These are phyloP conservation scores for Striga hermonthica DNA, from an alignment of 305 asterid genomes.

Conservation along the genomic window DNA sequence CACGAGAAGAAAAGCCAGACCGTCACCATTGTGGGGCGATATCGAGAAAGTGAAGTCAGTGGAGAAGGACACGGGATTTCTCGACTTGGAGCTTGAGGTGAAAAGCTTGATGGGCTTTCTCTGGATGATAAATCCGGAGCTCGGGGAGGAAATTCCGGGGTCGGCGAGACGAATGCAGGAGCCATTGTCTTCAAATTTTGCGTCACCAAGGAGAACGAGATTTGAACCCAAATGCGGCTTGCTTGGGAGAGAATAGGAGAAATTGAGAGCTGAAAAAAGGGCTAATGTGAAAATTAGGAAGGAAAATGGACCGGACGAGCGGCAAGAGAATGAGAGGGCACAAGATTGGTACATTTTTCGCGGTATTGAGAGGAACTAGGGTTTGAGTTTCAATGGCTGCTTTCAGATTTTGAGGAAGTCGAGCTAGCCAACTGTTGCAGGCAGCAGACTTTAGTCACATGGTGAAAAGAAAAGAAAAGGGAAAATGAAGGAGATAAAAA, in stretches of 20 bases:
- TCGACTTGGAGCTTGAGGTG: slow-evolving; percentile 35
- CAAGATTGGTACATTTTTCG: slow-evolving; percentile 37
- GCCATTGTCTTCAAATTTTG: slow-evolving; percentile 36
- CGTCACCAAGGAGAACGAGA: slow-evolving; percentile 56
- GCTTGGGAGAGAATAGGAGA: slow-evolving; percentile 39
- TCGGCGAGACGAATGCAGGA: slow-evolving; percentile 54
- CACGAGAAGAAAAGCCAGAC: slow-evolving; percentile 54
- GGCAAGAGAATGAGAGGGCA: slow-evolving; percentile 21
- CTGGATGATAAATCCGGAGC: slow-evolving; percentile 62
- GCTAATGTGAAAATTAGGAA: slow-evolving; percentile 26
- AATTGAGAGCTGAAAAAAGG: slow-evolving; percentile 32
- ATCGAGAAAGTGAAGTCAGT: slow-evolving; percentile 67
- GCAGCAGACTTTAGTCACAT: background rate
- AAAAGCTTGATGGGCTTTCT: slow-evolving; percentile 49
- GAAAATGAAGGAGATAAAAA: no score
- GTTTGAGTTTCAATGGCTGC: slow-evolving; percentile 23
- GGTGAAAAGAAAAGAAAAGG: background rate
- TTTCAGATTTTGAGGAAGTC: slow-evolving; percentile 31
- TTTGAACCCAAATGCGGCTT: slow-evolving; percentile 46
- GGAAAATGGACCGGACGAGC: slow-evolving; percentile 27
- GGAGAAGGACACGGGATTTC: slow-evolving; percentile 55
- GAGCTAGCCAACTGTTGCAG: background rate
- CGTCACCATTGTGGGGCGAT: slow-evolving; percentile 55
- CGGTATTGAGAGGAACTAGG: slow-evolving; percentile 31
- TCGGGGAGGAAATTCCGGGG: slow-evolving; percentile 42